phyloP scores from a whole-genome alignment of 306 rosid genomes.

The Crotalaria pallida region DNA sequence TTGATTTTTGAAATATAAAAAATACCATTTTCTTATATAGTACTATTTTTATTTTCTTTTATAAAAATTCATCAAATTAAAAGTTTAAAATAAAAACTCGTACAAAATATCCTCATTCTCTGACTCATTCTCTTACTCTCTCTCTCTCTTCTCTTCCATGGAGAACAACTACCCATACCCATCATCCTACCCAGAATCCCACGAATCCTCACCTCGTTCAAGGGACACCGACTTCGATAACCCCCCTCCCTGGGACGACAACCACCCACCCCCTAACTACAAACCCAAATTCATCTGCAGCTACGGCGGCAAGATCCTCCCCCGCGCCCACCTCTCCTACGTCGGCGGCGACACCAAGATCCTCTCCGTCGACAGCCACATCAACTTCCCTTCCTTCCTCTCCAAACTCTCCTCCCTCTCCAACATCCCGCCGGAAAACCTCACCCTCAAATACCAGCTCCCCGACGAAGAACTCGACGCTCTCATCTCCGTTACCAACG shows the following conservation, averaged over 20 bases:
- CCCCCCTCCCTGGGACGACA: slow-evolving; percentile 75
- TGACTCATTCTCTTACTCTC: background rate
- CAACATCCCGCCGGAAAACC: slow-evolving; percentile 34
- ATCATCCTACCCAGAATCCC: slow-evolving; percentile 69
- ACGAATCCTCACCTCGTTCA: slow-evolving; percentile 77
- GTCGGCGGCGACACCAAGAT: slow-evolving; percentile 92
- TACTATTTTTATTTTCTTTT: too few species aligned
- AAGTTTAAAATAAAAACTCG: background rate
- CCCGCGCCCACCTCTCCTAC: slow-evolving; percentile 80
- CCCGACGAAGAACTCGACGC: slow-evolving; percentile 96
- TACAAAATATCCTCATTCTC: too few species aligned
- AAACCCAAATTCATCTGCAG: slow-evolving; percentile 85
- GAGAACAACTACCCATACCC: slow-evolving; percentile 64
- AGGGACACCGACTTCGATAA: slow-evolving; percentile 80
- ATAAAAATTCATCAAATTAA: background rate
- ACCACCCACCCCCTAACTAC: slow-evolving; percentile 42
- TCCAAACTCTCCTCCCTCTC: slow-evolving; percentile 56
- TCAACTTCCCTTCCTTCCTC: slow-evolving; percentile 48
- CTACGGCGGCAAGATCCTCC: slow-evolving; percentile 94
- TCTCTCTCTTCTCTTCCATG: slow-evolving; percentile 27
- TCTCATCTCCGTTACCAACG: slow-evolving; percentile 76
- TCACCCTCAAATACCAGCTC: slow-evolving; percentile 82
- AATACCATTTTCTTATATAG: too few species aligned
- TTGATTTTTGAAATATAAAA: too few species aligned
- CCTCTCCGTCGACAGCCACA: slow-evolving; percentile 68